Evolutionary conservation across 2,329 filamentous ascomycete genomes (phyloP).

Genomic region (Thielaviopsis populi): DNA sequence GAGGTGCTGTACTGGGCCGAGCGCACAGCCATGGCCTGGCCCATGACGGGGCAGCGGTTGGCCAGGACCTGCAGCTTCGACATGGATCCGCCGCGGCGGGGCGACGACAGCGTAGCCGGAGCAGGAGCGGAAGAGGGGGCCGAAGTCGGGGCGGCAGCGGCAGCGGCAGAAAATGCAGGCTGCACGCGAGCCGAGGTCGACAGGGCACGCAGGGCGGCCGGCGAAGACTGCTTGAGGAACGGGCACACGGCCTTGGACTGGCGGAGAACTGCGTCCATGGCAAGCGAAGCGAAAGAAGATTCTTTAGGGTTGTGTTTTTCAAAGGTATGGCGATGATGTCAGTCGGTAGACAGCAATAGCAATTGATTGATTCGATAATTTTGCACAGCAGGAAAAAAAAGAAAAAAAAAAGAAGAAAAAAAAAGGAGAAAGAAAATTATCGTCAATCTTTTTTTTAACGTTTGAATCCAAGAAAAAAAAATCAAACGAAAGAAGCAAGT

Average conservation of each 20-base stretch:
- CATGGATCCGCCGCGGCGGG: constrained; percentile 80
- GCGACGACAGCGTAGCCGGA: constrained; percentile 25
- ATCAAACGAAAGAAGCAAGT: neutral
- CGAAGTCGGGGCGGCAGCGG: constrained; percentile 25
- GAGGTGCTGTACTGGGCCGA: constrained; percentile 38
- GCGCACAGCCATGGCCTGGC: constrained; percentile 88
- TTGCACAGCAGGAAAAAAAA: neutral
- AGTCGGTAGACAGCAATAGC: neutral
- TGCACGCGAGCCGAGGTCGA: constrained; percentile 56
- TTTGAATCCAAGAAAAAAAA: neutral
- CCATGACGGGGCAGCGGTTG: constrained; percentile 95
- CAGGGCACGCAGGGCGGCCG: constrained; percentile 77
- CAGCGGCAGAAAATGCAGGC: constrained; percentile 21
- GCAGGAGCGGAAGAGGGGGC: constrained; percentile 24
- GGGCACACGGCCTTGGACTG: constrained; percentile 96
- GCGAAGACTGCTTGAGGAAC: constrained; percentile 88
- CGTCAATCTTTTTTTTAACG: neutral
- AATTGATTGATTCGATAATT: neutral
- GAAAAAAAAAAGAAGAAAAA: neutral
- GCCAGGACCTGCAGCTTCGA: constrained; percentile 91
- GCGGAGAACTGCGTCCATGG: constrained; percentile 86
- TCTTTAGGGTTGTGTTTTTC: neutral
- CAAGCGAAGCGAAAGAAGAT: constrained; percentile 1
- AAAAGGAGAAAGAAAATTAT: neutral
- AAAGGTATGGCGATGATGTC: neutral